These are phyloP conservation scores for Fusarium sarcochroum DNA, from an alignment of 2,329 filamentous ascomycete genomes.

Conservation along the genomic window DNA sequence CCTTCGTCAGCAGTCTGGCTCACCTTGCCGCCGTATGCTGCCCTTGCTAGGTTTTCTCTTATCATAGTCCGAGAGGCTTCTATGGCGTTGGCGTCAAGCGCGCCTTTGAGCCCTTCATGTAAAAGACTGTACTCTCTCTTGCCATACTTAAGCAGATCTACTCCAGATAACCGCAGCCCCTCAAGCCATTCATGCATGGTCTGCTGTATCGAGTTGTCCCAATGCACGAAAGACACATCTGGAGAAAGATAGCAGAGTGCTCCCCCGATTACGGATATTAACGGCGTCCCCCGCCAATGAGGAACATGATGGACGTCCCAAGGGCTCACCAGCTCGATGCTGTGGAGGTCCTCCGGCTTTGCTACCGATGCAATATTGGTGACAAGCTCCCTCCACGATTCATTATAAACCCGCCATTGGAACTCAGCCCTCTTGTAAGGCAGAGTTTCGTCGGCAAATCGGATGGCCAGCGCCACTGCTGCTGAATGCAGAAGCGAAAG, in stretches of 20 bases:
- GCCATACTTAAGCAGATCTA: conserved; percentile 47
- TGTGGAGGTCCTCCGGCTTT: conserved; percentile 6
- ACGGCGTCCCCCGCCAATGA: conserved; percentile 41
- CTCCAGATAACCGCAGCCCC: no score
- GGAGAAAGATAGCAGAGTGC: conserved; percentile 45
- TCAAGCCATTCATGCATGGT: no score
- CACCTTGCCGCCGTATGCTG: no score
- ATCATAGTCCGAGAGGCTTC: conserved; percentile 12
- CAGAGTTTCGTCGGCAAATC: conserved; percentile 32
- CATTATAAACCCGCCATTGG: background rate
- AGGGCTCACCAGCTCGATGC: conserved; percentile 34
- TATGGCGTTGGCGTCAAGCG: conserved; percentile 40
- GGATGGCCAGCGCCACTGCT: conserved; percentile 40
- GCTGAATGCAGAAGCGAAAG: conserved; percentile 38
- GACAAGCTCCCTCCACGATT: conserved; percentile 25
- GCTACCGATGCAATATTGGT: conserved; percentile 1
- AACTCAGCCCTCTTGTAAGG: background rate
- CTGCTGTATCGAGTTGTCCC: no score
- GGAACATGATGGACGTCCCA: conserved; percentile 46
- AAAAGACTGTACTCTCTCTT: no score
- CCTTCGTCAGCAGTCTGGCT: no score
- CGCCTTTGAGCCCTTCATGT: no score
- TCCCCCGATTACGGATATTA: conserved; percentile 46
- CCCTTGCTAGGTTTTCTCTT: no score
- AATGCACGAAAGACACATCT: conserved; percentile 6